phyloP scores from a whole-genome alignment of 768 basidiomycete genomes.

The Hebeloma cylindrosporum region DNA sequence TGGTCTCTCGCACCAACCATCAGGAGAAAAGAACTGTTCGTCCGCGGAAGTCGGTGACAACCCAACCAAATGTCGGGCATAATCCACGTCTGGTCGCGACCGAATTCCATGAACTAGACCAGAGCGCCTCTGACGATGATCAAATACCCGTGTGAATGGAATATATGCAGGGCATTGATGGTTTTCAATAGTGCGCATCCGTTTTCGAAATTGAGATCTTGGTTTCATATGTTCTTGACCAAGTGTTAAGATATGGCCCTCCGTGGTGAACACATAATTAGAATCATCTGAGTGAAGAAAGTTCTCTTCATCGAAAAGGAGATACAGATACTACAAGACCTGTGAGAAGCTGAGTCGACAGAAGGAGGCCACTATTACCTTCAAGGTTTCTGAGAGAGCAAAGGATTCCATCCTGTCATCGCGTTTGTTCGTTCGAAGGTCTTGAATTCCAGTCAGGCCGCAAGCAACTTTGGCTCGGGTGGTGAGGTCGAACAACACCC shows the following conservation, averaged over 20 bases:
- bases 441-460: constrained; percentile 79
- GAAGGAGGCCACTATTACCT: constrained; percentile 44
- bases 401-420: constrained; percentile 99
- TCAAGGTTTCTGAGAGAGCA: constrained; percentile 88
- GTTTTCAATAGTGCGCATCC: constrained; percentile 59
- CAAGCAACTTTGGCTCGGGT: constrained; percentile 79
- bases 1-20: constrained; percentile 78
- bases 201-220: constrained; percentile 56
- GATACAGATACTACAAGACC: constrained; percentile 77
- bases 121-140: constrained; percentile 29
- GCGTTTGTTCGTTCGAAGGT: constrained; percentile 72
- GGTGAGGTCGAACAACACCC: constrained; percentile 73
- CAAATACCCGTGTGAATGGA: constrained; percentile 38
- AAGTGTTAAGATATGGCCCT: constrained; percentile 85
- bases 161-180: constrained; percentile 76
- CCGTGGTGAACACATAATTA: constrained; percentile 92
- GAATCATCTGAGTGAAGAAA: constrained; percentile 72
- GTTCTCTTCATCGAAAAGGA: constrained; percentile 88
- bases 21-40: constrained; percentile 57
- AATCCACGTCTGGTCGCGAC: constrained; percentile 75
- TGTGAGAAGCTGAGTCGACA: neutral
- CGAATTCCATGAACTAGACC: constrained; percentile 71
- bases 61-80: constrained; percentile 71
- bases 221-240: constrained; percentile 53
- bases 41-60: constrained; percentile 49